These are phyloP conservation scores for Cladosporium sp. DNA, from an alignment of 2,329 filamentous ascomycete species.

Conservation along the genomic window DNA sequence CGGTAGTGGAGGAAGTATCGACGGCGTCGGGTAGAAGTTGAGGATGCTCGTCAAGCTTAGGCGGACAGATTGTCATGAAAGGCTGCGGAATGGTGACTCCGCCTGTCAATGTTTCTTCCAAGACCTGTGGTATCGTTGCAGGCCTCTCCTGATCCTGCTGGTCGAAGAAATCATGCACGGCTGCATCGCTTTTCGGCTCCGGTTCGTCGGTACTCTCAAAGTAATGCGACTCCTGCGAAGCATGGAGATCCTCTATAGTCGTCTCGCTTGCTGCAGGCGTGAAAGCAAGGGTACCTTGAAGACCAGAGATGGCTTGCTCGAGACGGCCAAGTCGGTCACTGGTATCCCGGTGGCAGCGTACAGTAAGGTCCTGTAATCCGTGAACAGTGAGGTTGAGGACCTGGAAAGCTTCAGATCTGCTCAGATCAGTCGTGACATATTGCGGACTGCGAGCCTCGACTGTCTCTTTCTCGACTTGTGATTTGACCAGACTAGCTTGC, in stretches of 20 bases:
- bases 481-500: background rate
- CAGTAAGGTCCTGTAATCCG: background rate
- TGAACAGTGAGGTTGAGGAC: background rate
- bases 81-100: background rate
- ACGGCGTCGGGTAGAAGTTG: background rate
- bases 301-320: background rate
- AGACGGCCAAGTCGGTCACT: background rate
- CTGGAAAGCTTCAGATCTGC: background rate
- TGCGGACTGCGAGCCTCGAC: background rate
- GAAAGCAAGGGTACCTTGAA: background rate
- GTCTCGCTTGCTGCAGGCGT: constrained; percentile 1
- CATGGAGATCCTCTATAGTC: background rate
- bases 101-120: background rate
- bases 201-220: background rate
- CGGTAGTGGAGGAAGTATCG: background rate
- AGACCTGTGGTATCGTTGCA: background rate
- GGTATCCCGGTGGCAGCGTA: background rate
- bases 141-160: background rate
- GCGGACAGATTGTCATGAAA: background rate
- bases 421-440: background rate
- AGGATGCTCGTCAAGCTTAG: background rate
- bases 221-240: background rate
- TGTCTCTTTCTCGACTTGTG: background rate
- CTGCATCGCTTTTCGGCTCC: background rate
- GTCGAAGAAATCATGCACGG: background rate